Conservation (phyloP, 148 eudicot genomes). For the Chenopodium berlandieri region DNA sequence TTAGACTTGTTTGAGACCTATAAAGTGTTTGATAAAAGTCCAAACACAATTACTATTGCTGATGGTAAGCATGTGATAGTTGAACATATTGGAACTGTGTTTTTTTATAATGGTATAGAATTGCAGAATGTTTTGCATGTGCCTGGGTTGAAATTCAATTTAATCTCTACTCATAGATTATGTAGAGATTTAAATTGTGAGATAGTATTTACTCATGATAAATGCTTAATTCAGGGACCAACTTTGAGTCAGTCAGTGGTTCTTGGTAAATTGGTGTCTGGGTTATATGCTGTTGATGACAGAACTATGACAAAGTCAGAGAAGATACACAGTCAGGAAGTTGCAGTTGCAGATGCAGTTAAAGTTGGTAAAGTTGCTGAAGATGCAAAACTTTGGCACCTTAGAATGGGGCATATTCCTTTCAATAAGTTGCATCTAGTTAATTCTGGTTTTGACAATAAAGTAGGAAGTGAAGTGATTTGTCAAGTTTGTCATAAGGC, state of each 20-base stretch:
- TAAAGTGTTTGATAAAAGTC: background rate
- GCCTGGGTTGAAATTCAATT: background rate
- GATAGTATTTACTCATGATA: background rate
- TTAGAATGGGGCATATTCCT: background rate
- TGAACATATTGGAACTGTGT: background rate
- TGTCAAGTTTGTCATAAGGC: background rate
- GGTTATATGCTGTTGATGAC: background rate
- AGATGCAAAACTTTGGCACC: background rate
- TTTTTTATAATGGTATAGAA: background rate
- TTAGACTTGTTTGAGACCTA: background rate
- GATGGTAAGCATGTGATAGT: background rate
- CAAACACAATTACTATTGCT: background rate
- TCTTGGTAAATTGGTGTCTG: background rate
- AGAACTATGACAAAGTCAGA: too few species aligned
- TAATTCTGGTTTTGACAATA: too few species aligned
- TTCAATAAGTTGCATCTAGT: too few species aligned
- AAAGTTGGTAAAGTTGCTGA: too few species aligned
- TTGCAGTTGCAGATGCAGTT: too few species aligned
- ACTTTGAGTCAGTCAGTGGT: background rate
- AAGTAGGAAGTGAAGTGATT: background rate
- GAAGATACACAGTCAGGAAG: too few species aligned
- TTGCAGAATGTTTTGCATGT: background rate
- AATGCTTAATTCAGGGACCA: background rate
- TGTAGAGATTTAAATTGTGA: background rate
- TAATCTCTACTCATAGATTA: background rate